Evolutionary conservation across 345 rosid species (phyloP).

Genomic region (Arabidopsis arenosa): DNA sequence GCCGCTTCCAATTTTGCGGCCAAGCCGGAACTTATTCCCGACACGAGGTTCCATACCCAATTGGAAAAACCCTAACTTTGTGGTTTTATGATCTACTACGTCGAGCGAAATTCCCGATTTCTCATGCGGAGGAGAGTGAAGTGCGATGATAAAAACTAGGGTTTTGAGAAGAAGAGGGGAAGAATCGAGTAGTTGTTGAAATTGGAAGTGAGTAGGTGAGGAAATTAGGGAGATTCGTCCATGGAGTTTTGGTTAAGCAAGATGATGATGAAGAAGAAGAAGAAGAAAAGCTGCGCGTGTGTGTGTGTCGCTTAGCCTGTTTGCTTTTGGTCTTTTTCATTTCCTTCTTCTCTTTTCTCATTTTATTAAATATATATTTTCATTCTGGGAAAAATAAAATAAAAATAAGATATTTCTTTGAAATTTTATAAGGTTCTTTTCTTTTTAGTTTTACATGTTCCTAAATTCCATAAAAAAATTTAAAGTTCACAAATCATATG

Average conservation of each 20-base stretch:
- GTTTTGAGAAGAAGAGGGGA: constrained; percentile 1
- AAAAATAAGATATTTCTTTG: too few relatives aligned
- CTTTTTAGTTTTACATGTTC: too few relatives aligned
- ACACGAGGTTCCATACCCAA: constrained; percentile 76
- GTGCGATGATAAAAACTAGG: constrained; percentile 11
- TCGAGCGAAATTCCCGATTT: not conserved
- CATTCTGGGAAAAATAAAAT: too few relatives aligned
- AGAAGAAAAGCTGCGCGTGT: constrained; percentile 35
- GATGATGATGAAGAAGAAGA: not conserved
- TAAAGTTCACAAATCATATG: too few relatives aligned
- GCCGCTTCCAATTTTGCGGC: constrained; percentile 97
- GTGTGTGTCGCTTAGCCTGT: constrained; percentile 31
- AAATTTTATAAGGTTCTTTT: too few relatives aligned
- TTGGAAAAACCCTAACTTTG: constrained; percentile 45
- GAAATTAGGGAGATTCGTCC: constrained; percentile 25
- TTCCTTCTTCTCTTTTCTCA: not conserved
- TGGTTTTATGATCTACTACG: not conserved
- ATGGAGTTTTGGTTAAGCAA: constrained; percentile 7
- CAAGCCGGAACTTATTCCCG: constrained; percentile 88
- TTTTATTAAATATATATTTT: too few relatives aligned
- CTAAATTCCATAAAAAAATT: too few relatives aligned
- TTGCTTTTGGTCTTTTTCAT: constrained; percentile 17
- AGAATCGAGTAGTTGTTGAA: not conserved
- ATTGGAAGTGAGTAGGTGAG: constrained; percentile 24
- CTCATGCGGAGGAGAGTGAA: constrained; percentile 3